These are phyloP conservation scores for Ophiostoma sp. DNA, from an alignment of 2,329 filamentous ascomycete genomes.

Conservation along the genomic window DNA sequence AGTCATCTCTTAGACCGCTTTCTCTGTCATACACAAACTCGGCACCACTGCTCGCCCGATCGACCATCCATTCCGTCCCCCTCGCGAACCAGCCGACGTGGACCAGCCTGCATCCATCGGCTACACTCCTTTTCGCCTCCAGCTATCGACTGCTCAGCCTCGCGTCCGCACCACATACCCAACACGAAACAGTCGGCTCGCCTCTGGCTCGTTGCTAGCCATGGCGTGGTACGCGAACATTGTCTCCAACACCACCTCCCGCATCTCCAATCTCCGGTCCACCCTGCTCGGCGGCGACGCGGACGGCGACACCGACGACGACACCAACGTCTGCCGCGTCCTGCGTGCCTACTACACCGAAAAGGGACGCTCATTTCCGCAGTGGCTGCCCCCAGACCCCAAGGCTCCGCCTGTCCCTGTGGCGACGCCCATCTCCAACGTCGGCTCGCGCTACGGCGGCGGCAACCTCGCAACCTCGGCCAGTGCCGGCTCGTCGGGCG, in stretches of 20 bases:
- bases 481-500: slow-evolving; percentile 30
- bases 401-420: slow-evolving; percentile 56
- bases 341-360: slow-evolving; percentile 89
- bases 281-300: slow-evolving; percentile 62
- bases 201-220: neutral
- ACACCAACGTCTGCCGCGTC: slow-evolving; percentile 90
- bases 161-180: neutral
- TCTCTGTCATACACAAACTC: too few species aligned
- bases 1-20: too few species aligned
- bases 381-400: slow-evolving; percentile 88
- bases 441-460: slow-evolving; percentile 51
- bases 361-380: slow-evolving; percentile 72
- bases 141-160: too few species aligned
- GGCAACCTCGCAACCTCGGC: slow-evolving; percentile 32
- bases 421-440: slow-evolving; percentile 45
- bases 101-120: too few species aligned
- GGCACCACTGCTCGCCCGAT: too few species aligned
- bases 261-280: slow-evolving; percentile 60
- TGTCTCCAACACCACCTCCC: slow-evolving; percentile 58
- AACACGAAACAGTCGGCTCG: neutral
- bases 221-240: slow-evolving; percentile 66
- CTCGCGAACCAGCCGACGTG: too few species aligned
- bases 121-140: too few species aligned
- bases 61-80: too few species aligned
- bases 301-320: slow-evolving; percentile 74